These are phyloP conservation scores for Symbiodinium natans DNA, from an alignment of 73 alveolate genomes.

Conservation along the genomic window DNA sequence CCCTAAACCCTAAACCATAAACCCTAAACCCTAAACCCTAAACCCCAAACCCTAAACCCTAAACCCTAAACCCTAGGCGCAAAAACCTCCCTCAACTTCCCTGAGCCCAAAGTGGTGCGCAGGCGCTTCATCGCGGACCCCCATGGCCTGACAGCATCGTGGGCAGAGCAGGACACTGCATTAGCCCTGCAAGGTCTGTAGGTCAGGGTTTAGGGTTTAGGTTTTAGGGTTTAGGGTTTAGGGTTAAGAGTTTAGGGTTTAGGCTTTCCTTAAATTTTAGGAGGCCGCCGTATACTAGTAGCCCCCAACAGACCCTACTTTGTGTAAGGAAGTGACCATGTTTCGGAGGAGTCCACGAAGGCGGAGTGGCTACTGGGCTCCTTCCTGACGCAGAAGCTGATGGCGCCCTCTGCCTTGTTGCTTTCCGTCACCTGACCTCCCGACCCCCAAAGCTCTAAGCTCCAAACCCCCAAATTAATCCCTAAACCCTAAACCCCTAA, in stretches of 20 bases:
- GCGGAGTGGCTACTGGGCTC: slow-evolving; percentile 86
- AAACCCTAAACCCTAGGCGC: no score
- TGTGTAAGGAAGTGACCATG: background rate
- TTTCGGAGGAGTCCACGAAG: slow-evolving; percentile 47
- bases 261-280: no score
- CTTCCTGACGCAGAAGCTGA: slow-evolving; percentile 42
- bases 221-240: no score
- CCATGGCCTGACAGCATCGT: slow-evolving; percentile 57
- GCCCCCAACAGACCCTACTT: no score
- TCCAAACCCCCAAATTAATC: no score
- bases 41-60: no score
- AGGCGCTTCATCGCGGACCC: slow-evolving; percentile 81
- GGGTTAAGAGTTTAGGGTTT: no score
- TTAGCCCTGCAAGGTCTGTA: no score
- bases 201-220: no score
- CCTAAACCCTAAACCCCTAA: background rate
- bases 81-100: background rate
- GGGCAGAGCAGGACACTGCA: slow-evolving; percentile 56
- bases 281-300: no score
- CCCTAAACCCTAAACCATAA: no score
- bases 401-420: background rate
- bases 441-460: background rate
- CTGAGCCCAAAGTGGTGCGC: background rate
- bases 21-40: no score
- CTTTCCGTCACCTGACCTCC: background rate